A percentile compares a stretch with the other conserved stretches of the same genome.
These are phyloP conservation scores for Pestalotiopsis sp. DNA, from an alignment of 2,329 filamentous ascomycete genomes.

Conservation along the genomic window DNA sequence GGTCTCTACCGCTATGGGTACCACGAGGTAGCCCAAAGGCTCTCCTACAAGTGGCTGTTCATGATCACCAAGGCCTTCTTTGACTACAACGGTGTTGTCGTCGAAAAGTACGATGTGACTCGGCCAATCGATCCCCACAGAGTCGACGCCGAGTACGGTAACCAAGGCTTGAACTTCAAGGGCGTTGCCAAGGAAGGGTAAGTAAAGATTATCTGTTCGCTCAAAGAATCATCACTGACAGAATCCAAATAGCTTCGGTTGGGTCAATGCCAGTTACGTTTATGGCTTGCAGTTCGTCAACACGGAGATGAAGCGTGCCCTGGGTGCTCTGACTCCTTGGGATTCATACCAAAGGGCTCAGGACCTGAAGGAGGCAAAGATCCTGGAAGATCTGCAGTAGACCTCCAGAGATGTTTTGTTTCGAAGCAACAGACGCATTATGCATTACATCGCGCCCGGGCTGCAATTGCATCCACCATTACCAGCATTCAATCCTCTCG, in stretches of 20 bases:
- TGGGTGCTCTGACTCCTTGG: conserved; percentile 86
- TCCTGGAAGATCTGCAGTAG: conserved; percentile 37
- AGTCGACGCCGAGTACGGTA: conserved; percentile 96
- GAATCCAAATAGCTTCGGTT: conserved; percentile 73
- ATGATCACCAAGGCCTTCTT: conserved; percentile 99
- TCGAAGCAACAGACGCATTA: background rate
- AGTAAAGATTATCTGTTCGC: conserved; percentile 41
- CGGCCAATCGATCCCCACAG: conserved; percentile 86
- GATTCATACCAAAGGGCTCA: conserved; percentile 77
- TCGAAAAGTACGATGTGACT: conserved; percentile 98
- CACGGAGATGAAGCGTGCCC: conserved; percentile 83
- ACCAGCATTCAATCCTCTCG: background rate
- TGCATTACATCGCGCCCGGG: background rate
- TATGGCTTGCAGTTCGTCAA: conserved; percentile 89
- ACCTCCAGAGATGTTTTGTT: background rate
- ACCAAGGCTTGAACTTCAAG: conserved; percentile 94
- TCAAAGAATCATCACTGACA: conserved; percentile 4
- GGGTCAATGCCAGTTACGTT: conserved; percentile 98
- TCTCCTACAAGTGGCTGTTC: conserved; percentile 96
- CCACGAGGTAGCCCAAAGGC: conserved; percentile 81
- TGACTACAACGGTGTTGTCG: conserved; percentile 96
- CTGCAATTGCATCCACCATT: background rate
- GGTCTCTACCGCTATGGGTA: conserved; percentile 91
- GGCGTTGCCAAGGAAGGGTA: conserved; percentile 95
- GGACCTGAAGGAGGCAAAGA: conserved; percentile 55